phyloP scores from a whole-genome alignment of 176 grass and related monocot species.

The Rhynchospora tenuis region DNA sequence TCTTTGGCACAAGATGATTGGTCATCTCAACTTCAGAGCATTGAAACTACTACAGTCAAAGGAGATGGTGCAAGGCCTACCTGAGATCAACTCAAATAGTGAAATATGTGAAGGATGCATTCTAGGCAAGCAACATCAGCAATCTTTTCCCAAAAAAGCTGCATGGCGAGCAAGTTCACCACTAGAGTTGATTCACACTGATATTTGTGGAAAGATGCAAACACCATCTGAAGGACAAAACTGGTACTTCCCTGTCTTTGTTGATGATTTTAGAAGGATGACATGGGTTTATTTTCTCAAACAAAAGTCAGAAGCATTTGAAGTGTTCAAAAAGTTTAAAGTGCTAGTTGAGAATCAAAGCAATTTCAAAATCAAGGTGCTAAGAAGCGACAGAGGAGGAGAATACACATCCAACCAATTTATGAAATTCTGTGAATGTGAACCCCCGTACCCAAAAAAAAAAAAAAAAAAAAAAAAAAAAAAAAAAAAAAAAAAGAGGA shows the following conservation, averaged over 20 bases:
- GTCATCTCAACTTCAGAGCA: too few species aligned
- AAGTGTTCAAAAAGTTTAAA: neutral
- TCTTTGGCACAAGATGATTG: too few species aligned
- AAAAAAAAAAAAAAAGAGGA: too few species aligned
- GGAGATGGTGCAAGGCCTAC: too few species aligned
- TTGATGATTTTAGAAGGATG: slow-evolving; percentile 12
- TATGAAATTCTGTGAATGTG: neutral
- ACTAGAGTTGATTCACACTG: neutral
- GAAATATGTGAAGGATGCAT: slow-evolving; percentile 5
- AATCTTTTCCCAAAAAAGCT: neutral
- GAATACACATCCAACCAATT: neutral
- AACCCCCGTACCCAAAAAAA: too few species aligned
- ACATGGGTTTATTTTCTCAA: slow-evolving; percentile 13
- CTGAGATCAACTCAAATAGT: too few species aligned
- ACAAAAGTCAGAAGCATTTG: slow-evolving; percentile 1
- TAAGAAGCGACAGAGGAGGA: too few species aligned
- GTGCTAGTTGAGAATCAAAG: too few species aligned
- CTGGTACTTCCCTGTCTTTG: slow-evolving; percentile 4
- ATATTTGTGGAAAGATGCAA: slow-evolving; percentile 16
- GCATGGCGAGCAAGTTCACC: neutral
- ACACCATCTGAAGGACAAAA: slow-evolving; percentile 6
- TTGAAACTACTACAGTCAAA: too few species aligned
- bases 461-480: too few species aligned
- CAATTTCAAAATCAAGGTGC: too few species aligned
- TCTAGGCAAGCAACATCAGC: neutral